Base-by-base conservation (phyloP, 331 rosid genomes). In the Acacia pycnantha region DNA sequence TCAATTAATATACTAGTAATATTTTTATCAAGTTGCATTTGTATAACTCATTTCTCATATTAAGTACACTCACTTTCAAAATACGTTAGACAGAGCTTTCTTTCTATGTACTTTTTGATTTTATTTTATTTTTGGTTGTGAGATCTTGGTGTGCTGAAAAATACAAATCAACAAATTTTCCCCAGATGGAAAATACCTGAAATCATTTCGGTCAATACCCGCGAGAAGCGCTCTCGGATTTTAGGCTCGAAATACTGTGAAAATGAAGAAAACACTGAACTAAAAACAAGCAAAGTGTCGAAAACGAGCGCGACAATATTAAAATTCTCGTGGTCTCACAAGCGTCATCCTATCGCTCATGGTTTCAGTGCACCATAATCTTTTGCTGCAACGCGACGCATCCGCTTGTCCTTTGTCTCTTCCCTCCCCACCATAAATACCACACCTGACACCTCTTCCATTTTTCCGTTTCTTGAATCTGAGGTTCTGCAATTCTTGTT, bases 281-380 rank as follows among this genome's bases (percentile, higher is more conserved):
- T 58, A 6, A 86, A 86, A 53, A 66, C 21, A 72, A 26, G 65
- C 31, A 3, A 6, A 40, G 27, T 6, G 40, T 24, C 75, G 40
- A 46, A n/a, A 40, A 26, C 58, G 41, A 6, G 59, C 2, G 24
- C 22, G 8, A 5, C 22, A 19, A 58, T 6, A 26, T 62, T 46
- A 81, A 35, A 73, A 26, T 78, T 40, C 80, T 19, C 66, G 3
- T 26, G 58, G 37, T 81, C 83, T 71, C 89, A 77, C 79, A 76
- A 75, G 13, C 44, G 70, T 82, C 74, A 84, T 83, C 89, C 46
- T 62, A 24, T 13, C 8, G 6, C 65, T 62, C 80, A 37, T 65
- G 41, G 13, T 29, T 10, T 13, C 58, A 8, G 54, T 8, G 62
- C 15, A 3, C 15, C 1, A 14, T 22, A 11, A 59, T 74, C 54